A percentile compares a stretch with the other conserved stretches of the same genome.
Conservation (phyloP, 1,284 basidiomycete species). For the Ustilago bromivora region DNA sequence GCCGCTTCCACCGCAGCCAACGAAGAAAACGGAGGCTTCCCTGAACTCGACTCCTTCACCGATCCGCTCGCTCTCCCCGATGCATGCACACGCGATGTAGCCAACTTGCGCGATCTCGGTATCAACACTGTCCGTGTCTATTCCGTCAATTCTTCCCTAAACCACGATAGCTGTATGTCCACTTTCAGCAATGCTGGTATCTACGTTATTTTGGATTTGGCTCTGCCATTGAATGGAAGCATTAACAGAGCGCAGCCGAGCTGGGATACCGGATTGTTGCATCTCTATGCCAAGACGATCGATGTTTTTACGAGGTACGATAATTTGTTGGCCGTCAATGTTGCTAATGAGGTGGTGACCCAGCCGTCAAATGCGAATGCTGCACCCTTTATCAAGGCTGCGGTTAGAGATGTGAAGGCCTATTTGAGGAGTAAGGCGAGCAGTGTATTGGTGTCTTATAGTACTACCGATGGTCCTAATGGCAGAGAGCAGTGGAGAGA, state of each 20-base stretch:
- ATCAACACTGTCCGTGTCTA: constrained; percentile 78
- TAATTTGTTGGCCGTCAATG: constrained; percentile 75
- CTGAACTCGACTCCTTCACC: constrained; percentile 76
- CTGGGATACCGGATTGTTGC: constrained; percentile 85
- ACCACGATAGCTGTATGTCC: constrained; percentile 89
- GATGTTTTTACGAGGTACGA: constrained; percentile 74
- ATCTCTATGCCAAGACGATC: constrained; percentile 83
- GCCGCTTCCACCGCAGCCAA: constrained; percentile 72
- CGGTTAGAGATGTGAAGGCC: constrained; percentile 85
- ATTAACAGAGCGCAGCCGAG: constrained; percentile 81
- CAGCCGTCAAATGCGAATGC: constrained; percentile 75
- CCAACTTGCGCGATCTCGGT: constrained; percentile 75
- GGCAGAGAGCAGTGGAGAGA: constrained; percentile 69
- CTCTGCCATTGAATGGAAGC: constrained; percentile 85
- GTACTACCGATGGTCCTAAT: constrained; percentile 81
- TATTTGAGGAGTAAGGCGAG: constrained; percentile 77
- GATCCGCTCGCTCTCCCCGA: constrained; percentile 80
- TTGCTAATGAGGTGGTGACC: constrained; percentile 89
- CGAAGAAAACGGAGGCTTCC: constrained; percentile 73
- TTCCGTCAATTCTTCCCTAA: constrained; percentile 79
- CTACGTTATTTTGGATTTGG: constrained; percentile 90
- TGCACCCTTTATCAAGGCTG: constrained; percentile 87
- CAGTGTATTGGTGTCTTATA: constrained; percentile 82
- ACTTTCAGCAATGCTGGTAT: constrained; percentile 82
- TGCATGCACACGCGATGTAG: constrained; percentile 82